Base-by-base conservation (phyloP, 179 eudicot species). In the Silene noctiflora region DNA sequence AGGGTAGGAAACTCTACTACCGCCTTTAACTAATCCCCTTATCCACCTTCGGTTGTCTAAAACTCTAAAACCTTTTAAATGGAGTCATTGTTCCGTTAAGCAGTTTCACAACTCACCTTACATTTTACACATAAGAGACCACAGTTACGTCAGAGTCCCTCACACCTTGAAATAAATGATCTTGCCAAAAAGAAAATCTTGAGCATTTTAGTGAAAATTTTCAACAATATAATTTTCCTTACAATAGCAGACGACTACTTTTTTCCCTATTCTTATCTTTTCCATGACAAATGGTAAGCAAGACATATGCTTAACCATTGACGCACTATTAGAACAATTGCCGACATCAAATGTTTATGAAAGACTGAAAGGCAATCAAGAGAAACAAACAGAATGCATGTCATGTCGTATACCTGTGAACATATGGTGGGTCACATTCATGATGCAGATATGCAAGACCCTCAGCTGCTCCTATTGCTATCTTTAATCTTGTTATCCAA, bases 401-500 rank as follows among this genome's bases (percentile, higher is more conserved):
- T 12, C 13, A 29, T 10, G 17, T 24, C 24, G 27, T 73, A 59
- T 90, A 93, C 98, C 98, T 87, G 79, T 93, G 98, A 65, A 91
- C 98, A 75, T 88, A 85, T 16, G 98, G 89, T n/a, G 98, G 94
- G 24, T 69, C 76, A 78, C 96, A 93, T 62, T 93, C 98, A 80
- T 96, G 98, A 79, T 93, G 98, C 21, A 93, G 85, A 83, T 89
- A 93, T 9, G 85, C 74, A 68, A 93, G 81, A 80, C 86, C 96
- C 82, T 93, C 96, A 0, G 98, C 98, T 51, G 92, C 88, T 65
- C 94, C 98, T 4, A 80, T 91, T 6, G 96, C 98, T 75, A 91
- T 93, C 81, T 93, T 93, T 75, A 85, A 78, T 77, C 98, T 88
- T 16, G 98, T 91, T 25, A 93, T 93, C 98, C 98, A 93, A 86